phyloP scores from a whole-genome alignment of 108 stramenopile genomes.

The Skeletonema tropicum region DNA sequence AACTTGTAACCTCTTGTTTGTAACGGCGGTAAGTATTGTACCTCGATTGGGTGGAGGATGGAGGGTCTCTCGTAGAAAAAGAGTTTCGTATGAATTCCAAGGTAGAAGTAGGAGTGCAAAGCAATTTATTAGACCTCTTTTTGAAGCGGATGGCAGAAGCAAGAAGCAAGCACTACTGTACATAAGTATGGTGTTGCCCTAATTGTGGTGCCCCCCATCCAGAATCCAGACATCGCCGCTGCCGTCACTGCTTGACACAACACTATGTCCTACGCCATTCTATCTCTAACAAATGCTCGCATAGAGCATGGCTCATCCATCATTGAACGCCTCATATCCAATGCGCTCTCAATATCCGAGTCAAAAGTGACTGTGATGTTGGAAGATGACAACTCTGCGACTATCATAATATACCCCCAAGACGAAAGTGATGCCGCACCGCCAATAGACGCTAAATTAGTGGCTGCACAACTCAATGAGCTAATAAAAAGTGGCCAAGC shows the following conservation, averaged over 20 bases:
- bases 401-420: constrained; percentile 10
- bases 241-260: neutral
- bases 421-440: neutral
- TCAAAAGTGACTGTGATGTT: constrained; percentile 5
- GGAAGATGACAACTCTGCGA: constrained; percentile 5
- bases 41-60: too few relatives aligned
- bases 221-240: too few relatives aligned
- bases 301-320: neutral
- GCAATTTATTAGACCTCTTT: too few relatives aligned
- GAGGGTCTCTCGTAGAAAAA: neutral
- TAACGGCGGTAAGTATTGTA: too few relatives aligned
- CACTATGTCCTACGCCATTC: neutral
- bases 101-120: too few relatives aligned
- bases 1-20: too few relatives aligned
- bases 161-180: too few relatives aligned
- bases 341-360: constrained; percentile 6
- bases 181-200: too few relatives aligned
- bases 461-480: neutral
- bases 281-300: constrained; percentile 16
- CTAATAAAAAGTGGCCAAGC: constrained; percentile 11
- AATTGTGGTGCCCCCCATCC: too few relatives aligned
- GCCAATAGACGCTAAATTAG: neutral
- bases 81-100: neutral
- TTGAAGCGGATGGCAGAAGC: too few relatives aligned
- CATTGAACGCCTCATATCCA: constrained; percentile 10